These are phyloP conservation scores for Rhizopus stolonifer DNA, from an alignment of 371 early-diverging fungal genomes.

Conservation along the genomic window DNA sequence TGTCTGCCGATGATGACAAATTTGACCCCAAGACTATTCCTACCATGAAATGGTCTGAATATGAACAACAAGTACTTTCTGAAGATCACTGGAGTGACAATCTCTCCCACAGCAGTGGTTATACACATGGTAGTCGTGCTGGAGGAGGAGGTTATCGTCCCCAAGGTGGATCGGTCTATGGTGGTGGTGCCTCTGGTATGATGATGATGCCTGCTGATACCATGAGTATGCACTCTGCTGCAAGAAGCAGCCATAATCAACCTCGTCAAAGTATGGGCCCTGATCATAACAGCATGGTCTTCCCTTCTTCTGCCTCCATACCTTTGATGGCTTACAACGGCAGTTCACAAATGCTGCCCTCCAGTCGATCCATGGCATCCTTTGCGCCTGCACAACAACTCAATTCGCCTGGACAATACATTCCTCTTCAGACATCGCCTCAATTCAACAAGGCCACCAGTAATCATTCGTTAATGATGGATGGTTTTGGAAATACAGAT, in stretches of 20 bases:
- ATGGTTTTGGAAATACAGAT: constrained; percentile 24
- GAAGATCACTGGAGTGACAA: constrained; percentile 44
- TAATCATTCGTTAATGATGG: constrained; percentile 36
- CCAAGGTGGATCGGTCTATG: constrained; percentile 9
- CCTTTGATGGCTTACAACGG: constrained; percentile 36
- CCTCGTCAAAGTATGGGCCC: constrained; percentile 21
- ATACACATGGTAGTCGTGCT: constrained; percentile 24
- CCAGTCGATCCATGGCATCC: constrained; percentile 21
- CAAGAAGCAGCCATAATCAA: constrained; percentile 5
- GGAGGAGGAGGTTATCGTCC: constrained; percentile 2
- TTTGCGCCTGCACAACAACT: constrained; percentile 20
- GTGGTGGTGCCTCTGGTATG: background rate
- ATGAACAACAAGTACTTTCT: constrained; percentile 73
- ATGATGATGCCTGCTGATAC: constrained; percentile 17
- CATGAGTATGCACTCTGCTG: constrained; percentile 22
- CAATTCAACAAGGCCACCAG: constrained; percentile 26
- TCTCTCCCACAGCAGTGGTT: constrained; percentile 35
- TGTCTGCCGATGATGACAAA: constrained; percentile 49
- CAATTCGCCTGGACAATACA: constrained; percentile 24
- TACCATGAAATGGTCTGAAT: constrained; percentile 87
- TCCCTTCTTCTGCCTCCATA: constrained; percentile 36
- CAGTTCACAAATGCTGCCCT: constrained; percentile 21
- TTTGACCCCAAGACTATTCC: constrained; percentile 59
- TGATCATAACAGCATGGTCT: constrained; percentile 30
- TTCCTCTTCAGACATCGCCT: constrained; percentile 24